Evolutionary conservation across 148 eudicot genomes (phyloP).

Genomic region (Camellia lanceoleosa): DNA sequence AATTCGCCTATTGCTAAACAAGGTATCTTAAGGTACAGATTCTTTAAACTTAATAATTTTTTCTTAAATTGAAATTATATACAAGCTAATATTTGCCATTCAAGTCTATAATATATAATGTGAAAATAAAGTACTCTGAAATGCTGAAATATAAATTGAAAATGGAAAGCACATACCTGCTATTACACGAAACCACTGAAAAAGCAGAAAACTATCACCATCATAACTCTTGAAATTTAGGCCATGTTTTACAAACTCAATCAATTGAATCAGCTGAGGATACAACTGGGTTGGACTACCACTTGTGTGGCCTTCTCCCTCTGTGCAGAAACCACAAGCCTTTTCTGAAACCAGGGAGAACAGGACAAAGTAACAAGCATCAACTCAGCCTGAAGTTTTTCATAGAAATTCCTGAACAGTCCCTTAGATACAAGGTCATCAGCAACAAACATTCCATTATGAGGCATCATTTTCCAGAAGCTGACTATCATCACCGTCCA

Average conservation of each 20-base stretch:
- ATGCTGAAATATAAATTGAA: constrained; percentile 1
- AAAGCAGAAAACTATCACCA: neutral
- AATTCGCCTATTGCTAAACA: too few species aligned
- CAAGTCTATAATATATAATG: too few species aligned
- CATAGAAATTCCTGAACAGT: neutral
- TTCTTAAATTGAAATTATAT: neutral
- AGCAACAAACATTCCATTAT: neutral
- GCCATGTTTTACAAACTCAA: neutral
- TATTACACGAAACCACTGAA: neutral
- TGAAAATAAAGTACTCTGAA: neutral
- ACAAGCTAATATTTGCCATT: too few species aligned
- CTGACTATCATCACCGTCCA: neutral
- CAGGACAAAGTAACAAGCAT: neutral
- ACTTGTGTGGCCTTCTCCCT: neutral
- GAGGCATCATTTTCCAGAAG: neutral
- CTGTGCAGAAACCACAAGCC: neutral
- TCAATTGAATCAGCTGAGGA: neutral
- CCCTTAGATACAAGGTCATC: constrained; percentile 3
- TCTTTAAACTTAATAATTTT: neutral
- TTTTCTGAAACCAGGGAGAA: neutral
- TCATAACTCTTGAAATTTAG: neutral
- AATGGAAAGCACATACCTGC: constrained; percentile 1
- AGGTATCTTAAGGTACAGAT: neutral
- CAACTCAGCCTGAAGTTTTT: neutral
- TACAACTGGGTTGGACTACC: constrained; percentile 1